Evolutionary conservation across 2,329 filamentous ascomycete species (phyloP).

Genomic region (Colletotrichum spaethianum): DNA sequence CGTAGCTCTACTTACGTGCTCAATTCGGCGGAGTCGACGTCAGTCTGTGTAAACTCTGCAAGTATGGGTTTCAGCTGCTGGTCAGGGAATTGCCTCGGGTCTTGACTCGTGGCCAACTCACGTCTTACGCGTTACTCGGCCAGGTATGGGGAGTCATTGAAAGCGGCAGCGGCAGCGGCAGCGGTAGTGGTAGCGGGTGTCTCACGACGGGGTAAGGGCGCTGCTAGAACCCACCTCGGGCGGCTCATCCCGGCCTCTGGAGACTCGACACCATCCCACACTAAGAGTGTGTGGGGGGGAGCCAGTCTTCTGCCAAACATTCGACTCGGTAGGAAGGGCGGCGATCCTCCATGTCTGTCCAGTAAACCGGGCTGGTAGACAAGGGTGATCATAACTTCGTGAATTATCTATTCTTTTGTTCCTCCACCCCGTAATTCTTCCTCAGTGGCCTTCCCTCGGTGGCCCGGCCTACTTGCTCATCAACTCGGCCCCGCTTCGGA

Average conservation of each 20-base stretch:
- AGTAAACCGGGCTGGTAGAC: neutral
- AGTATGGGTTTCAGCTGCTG: neutral
- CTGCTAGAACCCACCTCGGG: neutral
- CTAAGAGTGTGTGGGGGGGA: neutral
- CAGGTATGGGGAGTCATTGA: neutral
- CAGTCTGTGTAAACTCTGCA: neutral
- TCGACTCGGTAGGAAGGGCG: neutral
- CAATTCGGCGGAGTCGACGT: too few relatives aligned
- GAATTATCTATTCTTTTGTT: conserved; percentile 19
- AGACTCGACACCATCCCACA: too few relatives aligned
- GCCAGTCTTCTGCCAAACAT: neutral
- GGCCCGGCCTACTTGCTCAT: conserved; percentile 52
- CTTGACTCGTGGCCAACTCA: conserved; percentile 12
- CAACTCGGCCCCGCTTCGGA: conserved; percentile 88
- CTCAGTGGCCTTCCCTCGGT: neutral
- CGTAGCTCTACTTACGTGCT: accelerated
- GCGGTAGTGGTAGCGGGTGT: neutral
- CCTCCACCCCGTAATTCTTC: neutral
- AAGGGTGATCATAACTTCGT: conserved; percentile 33
- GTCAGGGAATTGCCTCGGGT: neutral
- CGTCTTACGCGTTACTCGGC: neutral
- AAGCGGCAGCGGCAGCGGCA: neutral
- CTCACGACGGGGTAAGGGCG: neutral
- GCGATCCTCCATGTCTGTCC: neutral
- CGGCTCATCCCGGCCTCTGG: neutral